These are phyloP conservation scores for Penicillium sp. DNA, from an alignment of 2,329 filamentous ascomycete species.

Conservation along the genomic window DNA sequence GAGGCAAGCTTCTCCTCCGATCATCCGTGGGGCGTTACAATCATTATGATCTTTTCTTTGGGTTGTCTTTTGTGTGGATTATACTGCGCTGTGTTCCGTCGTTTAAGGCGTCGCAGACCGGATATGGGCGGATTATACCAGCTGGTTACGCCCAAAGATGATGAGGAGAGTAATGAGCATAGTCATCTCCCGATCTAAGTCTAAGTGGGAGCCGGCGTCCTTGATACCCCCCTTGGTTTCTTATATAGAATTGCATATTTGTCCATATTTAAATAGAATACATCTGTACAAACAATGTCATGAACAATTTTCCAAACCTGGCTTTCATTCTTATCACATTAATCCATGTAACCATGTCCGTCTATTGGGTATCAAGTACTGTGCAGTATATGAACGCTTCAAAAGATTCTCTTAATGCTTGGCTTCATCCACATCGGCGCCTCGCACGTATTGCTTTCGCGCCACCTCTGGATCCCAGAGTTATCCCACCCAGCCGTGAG, in stretches of 20 bases:
- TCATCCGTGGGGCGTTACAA: slow-evolving; percentile 2
- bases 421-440: slow-evolving; percentile 29
- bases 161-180: slow-evolving; percentile 7
- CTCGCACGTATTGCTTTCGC: slow-evolving; percentile 19
- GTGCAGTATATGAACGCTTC: not conserved
- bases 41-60: slow-evolving; percentile 8
- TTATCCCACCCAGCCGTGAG: slow-evolving; percentile 31
- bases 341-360: not conserved
- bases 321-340: not conserved
- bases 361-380: not conserved
- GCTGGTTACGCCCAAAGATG: slow-evolving; percentile 13
- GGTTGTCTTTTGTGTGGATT: slow-evolving; percentile 14
- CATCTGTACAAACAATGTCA: not conserved
- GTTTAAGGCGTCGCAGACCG: not conserved
- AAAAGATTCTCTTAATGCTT: slow-evolving; percentile 28
- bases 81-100: slow-evolving; percentile 11
- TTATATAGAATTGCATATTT: slow-evolving; percentile 4
- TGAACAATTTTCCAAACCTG: not conserved
- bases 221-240: slow-evolving; percentile 4
- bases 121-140: slow-evolving; percentile 7
- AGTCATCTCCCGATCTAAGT: slow-evolving; percentile 12
- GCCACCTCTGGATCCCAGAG: slow-evolving; percentile 26
- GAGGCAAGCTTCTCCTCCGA: not conserved
- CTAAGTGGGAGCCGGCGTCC: slow-evolving; percentile 7
- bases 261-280: not conserved